phyloP scores from a whole-genome alignment of 257 asterid genomes.

The Anisodus tanguticus region DNA sequence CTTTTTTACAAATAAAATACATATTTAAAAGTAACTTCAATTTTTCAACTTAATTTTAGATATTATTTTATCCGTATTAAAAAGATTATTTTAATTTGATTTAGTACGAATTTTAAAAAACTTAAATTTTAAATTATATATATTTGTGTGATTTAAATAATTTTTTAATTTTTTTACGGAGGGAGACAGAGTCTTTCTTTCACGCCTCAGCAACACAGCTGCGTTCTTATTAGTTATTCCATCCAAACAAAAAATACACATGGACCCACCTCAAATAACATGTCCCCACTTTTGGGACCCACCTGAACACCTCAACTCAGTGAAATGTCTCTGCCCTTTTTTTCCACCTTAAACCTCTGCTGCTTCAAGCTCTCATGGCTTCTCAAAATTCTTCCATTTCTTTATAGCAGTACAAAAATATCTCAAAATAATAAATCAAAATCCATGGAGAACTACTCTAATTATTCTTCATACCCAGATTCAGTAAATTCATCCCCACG shows the following conservation, averaged over 20 bases:
- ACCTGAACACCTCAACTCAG: neutral
- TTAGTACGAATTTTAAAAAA: too few species aligned
- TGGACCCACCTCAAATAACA: constrained; percentile 13
- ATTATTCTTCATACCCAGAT: constrained; percentile 46
- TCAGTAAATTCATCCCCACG: constrained; percentile 54
- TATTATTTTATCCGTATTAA: too few species aligned
- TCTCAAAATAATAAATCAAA: neutral
- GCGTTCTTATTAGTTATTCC: neutral
- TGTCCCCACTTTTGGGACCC: neutral
- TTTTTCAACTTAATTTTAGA: too few species aligned
- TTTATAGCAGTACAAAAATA: neutral
- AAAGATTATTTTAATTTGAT: too few species aligned
- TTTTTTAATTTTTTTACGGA: too few species aligned
- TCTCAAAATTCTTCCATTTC: neutral
- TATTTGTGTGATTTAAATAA: too few species aligned
- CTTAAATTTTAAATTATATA: too few species aligned
- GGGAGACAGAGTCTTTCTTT: constrained; percentile 16
- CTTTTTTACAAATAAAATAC: too few species aligned
- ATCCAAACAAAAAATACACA: neutral
- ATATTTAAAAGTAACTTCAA: too few species aligned
- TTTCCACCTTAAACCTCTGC: neutral
- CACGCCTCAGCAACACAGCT: constrained; percentile 40
- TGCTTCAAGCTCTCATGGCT: neutral
- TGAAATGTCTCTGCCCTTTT: neutral
- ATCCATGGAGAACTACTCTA: constrained; percentile 43